These are phyloP conservation scores for Mycena vulgaris DNA, from an alignment of 768 basidiomycete genomes.

Conservation along the genomic window DNA sequence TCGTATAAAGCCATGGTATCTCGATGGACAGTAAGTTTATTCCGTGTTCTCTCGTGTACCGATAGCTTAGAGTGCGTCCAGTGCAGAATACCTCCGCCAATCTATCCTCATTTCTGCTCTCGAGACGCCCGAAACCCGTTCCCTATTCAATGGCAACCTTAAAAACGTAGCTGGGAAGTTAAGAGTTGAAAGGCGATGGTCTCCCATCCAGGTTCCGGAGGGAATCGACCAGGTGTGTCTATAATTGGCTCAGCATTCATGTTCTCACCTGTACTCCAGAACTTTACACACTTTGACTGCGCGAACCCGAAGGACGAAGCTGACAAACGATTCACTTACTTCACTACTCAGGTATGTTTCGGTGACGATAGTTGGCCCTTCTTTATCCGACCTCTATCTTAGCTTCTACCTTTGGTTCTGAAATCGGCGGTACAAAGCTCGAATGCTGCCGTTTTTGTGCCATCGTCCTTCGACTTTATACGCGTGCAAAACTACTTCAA, in stretches of 20 bases:
- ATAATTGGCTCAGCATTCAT: not conserved
- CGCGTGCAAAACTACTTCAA: conserved; percentile 90
- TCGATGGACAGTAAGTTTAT: conserved; percentile 88
- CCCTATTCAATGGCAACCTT: conserved; percentile 81
- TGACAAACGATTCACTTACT: conserved; percentile 89
- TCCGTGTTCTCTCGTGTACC: not conserved
- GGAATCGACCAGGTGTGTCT: conserved; percentile 84
- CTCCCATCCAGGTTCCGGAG: conserved; percentile 83
- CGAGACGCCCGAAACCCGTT: conserved; percentile 90
- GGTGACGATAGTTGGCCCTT: not conserved
- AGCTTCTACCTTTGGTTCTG: conserved; percentile 86
- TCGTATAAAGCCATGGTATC: conserved; percentile 97
- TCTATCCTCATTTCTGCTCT: conserved; percentile 89
- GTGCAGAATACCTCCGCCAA: conserved; percentile 90
- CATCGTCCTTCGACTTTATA: conserved; percentile 97
- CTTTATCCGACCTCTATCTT: conserved; percentile 8
- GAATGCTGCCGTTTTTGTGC: conserved; percentile 91
- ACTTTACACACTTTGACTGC: conserved; percentile 83
- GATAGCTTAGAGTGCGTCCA: conserved; percentile 47
- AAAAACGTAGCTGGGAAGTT: conserved; percentile 91
- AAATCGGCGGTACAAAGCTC: conserved; percentile 95
- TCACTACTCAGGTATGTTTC: conserved; percentile 81
- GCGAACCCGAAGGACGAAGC: conserved; percentile 81
- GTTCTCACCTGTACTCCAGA: conserved; percentile 56
- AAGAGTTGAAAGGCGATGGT: conserved; percentile 76